These are phyloP conservation scores for Fusarium nygamai DNA, from an alignment of 2,329 filamentous ascomycete genomes.

Conservation along the genomic window DNA sequence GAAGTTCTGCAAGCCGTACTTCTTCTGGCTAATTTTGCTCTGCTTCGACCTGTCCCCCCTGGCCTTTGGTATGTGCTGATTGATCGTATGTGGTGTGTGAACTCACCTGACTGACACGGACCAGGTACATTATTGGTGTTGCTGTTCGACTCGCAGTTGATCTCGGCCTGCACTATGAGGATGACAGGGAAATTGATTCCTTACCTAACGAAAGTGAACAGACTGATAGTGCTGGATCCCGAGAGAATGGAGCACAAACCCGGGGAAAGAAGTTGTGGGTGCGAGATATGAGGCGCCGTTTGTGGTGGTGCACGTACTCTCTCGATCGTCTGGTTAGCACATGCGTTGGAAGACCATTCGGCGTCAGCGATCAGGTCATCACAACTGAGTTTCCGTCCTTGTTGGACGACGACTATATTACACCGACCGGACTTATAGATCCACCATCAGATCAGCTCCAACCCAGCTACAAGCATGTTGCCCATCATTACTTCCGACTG, in stretches of 20 bases:
- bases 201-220: conserved; percentile 52
- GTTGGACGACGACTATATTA: conserved; percentile 89
- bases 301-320: conserved; percentile 98
- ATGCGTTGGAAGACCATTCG: conserved; percentile 91
- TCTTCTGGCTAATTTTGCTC: conserved; percentile 87
- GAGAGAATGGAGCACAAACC: conserved; percentile 54
- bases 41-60: conserved; percentile 89
- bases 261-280: conserved; percentile 82
- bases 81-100: not conserved
- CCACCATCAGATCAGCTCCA: conserved; percentile 65
- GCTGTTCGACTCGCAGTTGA: conserved; percentile 91
- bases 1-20: conserved; percentile 95
- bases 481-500: conserved; percentile 91
- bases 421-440: conserved; percentile 75
- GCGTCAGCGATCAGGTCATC: conserved; percentile 94
- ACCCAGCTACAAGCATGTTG: conserved; percentile 89
- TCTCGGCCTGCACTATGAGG: conserved; percentile 91
- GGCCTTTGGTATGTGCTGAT: conserved; percentile 75
- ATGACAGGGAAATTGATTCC: conserved; percentile 73
- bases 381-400: conserved; percentile 94
- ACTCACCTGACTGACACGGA: conserved; percentile 23
- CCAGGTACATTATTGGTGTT: conserved; percentile 89
- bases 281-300: conserved; percentile 82
- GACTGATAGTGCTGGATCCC: conserved; percentile 46
- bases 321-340: conserved; percentile 94